These are phyloP conservation scores for Eimeria necatrix DNA, from an alignment of 169 alveolate species.

Conservation along the genomic window DNA sequence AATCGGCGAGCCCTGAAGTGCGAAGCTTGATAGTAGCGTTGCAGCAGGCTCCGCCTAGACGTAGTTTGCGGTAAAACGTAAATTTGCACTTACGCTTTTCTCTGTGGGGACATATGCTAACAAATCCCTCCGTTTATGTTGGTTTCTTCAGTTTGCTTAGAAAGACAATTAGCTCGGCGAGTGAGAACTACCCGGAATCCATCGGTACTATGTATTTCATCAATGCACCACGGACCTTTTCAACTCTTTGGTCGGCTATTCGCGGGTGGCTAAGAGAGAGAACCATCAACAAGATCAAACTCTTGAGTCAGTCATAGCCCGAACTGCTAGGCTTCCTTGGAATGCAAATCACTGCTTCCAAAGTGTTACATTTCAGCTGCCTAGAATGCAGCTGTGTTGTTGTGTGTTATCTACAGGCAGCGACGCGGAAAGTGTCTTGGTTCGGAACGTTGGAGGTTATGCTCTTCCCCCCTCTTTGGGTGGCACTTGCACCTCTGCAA, in stretches of 20 bases:
- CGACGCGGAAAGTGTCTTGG: conserved; percentile 60
- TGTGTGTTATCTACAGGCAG: conserved; percentile 21
- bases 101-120: not conserved
- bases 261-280: conserved; percentile 80
- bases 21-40: not conserved
- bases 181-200: conserved; percentile 81
- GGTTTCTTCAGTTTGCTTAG: conserved; percentile 51
- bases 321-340: no score
- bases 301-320: conserved; percentile 50
- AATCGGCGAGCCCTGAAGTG: conserved; percentile 79
- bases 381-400: not conserved
- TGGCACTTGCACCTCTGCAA: conserved; percentile 63
- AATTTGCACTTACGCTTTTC: not conserved
- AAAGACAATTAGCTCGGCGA: conserved; percentile 63
- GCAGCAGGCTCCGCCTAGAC: not conserved
- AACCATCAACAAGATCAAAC: conserved; percentile 75
- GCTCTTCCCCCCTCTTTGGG: conserved; percentile 77
- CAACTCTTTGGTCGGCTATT: conserved; percentile 76
- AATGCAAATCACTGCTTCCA: no score
- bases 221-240: conserved; percentile 78
- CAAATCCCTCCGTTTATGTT: not conserved
- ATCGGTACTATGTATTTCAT: conserved; percentile 76
- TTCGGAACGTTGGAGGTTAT: conserved; percentile 49
- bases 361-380: not conserved
- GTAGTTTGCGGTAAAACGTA: not conserved